phyloP scores from a whole-genome alignment of 495 filamentous ascomycete genomes.

The Penicillium taxi region DNA sequence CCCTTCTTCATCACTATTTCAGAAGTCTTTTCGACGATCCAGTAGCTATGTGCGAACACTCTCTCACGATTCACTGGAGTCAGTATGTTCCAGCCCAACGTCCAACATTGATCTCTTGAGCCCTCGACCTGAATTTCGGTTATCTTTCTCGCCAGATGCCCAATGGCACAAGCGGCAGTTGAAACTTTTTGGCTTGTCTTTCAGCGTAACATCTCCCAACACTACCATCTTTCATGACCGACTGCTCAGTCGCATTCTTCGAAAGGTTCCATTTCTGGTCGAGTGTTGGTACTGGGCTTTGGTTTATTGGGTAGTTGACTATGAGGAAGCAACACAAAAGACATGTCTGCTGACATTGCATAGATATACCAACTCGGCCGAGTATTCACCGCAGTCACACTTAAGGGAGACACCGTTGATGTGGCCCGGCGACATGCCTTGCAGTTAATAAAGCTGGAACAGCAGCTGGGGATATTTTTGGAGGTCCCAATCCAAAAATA shows the following conservation, averaged over 20 bases:
- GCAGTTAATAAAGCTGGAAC: constrained; percentile 47
- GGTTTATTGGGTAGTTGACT: constrained; percentile 49
- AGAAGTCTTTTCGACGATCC: constrained; percentile 13
- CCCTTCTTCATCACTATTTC: constrained; percentile 8
- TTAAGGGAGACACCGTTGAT: constrained; percentile 49
- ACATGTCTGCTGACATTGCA: background rate
- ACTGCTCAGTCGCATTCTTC: constrained; percentile 50
- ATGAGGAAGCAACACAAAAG: background rate
- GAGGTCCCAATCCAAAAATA: constrained; percentile 47
- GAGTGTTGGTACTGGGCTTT: constrained; percentile 79
- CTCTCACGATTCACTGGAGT: constrained; percentile 27
- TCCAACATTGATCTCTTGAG: constrained; percentile 26
- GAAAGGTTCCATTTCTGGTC: constrained; percentile 64
- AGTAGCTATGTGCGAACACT: constrained; percentile 8
- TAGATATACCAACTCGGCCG: constrained; percentile 57
- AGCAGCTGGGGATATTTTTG: constrained; percentile 49
- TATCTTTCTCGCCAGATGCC: constrained; percentile 17
- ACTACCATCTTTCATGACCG: constrained; percentile 45
- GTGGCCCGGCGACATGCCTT: constrained; percentile 52
- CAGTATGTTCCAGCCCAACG: constrained; percentile 20
- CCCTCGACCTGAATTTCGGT: constrained; percentile 23
- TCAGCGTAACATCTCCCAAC: constrained; percentile 45
- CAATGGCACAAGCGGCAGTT: constrained; percentile 38
- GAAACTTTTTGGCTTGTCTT: constrained; percentile 23
- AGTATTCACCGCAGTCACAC: constrained; percentile 52